phyloP scores from a whole-genome alignment of 192 early-diverging fungal genomes.

The Linnemannia schmuckeri region DNA sequence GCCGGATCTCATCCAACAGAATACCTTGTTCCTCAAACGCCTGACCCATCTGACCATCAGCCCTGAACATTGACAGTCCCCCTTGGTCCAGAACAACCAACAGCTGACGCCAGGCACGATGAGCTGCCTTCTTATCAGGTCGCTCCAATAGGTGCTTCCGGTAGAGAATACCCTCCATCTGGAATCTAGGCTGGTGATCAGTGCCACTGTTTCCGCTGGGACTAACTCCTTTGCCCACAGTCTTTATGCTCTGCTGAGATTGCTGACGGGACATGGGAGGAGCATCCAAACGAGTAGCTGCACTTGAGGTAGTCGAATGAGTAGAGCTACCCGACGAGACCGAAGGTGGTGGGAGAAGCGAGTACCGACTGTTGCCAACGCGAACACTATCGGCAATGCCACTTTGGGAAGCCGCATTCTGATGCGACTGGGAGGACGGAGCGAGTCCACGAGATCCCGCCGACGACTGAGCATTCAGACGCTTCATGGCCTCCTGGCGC shows the following conservation, averaged over 20 bases:
- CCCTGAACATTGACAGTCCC: conserved; percentile 82
- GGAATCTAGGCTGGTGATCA: conserved; percentile 44
- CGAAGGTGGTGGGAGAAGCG: conserved; percentile 1
- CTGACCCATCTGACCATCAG: conserved; percentile 60
- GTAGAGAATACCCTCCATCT: conserved; percentile 80
- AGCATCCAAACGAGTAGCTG: not conserved
- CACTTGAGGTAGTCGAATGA: not conserved
- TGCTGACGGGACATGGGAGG: not conserved
- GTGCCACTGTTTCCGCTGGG: conserved; percentile 11
- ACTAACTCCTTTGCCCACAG: not conserved
- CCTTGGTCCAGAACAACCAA: conserved; percentile 78
- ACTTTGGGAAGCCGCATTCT: not conserved
- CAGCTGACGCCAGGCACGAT: conserved; percentile 87
- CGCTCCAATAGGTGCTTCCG: conserved; percentile 87
- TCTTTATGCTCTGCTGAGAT: conserved; percentile 5
- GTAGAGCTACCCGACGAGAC: not conserved
- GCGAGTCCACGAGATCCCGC: not conserved
- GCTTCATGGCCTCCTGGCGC: conserved; percentile 30
- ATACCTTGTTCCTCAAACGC: conserved; percentile 54
- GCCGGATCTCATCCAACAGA: conserved; percentile 55
- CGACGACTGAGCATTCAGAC: conserved; percentile 11
- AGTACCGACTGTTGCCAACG: conserved; percentile 5
- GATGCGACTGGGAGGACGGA: not conserved
- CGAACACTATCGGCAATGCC: not conserved
- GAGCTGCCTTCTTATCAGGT: conserved; percentile 79